These are phyloP conservation scores for Candolleomyces efflorescens DNA, from an alignment of 768 basidiomycete genomes.

Conservation along the genomic window DNA sequence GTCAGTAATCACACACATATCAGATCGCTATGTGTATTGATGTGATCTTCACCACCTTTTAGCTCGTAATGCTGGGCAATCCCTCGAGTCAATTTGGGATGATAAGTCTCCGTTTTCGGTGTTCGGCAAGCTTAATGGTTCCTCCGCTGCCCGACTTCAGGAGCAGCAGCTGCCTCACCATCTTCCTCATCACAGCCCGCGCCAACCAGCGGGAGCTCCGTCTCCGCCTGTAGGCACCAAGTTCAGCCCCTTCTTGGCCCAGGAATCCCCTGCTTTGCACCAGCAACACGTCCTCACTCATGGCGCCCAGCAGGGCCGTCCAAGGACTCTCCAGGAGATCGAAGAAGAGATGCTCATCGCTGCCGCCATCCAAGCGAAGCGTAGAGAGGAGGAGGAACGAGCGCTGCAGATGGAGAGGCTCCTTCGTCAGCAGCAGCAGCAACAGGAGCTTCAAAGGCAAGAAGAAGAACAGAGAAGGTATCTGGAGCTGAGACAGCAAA, in stretches of 20 bases:
- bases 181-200: conserved; percentile 16
- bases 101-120: conserved; percentile 75
- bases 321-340: conserved; percentile 74
- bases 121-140: conserved; percentile 52
- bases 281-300: conserved; percentile 32
- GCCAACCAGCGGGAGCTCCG: conserved; percentile 18
- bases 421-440: conserved; percentile 15
- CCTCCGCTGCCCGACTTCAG: conserved; percentile 26
- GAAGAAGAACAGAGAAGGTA: conserved; percentile 15
- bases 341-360: conserved; percentile 79
- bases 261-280: conserved; percentile 16
- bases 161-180: conserved; percentile 6
- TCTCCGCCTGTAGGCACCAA: conserved; percentile 24
- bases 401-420: conserved; percentile 9
- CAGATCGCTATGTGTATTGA: neutral
- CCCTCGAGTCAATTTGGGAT: conserved; percentile 77
- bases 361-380: conserved; percentile 36
- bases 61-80: conserved; percentile 39
- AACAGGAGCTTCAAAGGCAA: conserved; percentile 23
- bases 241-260: conserved; percentile 36
- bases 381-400: conserved; percentile 12
- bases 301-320: conserved; percentile 15
- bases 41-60: conserved; percentile 14
- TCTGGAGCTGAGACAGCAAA: conserved; percentile 21
- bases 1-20: conserved; percentile 1